These are phyloP conservation scores for Carpinus viminea DNA, from an alignment of 306 rosid species.

Conservation along the genomic window DNA sequence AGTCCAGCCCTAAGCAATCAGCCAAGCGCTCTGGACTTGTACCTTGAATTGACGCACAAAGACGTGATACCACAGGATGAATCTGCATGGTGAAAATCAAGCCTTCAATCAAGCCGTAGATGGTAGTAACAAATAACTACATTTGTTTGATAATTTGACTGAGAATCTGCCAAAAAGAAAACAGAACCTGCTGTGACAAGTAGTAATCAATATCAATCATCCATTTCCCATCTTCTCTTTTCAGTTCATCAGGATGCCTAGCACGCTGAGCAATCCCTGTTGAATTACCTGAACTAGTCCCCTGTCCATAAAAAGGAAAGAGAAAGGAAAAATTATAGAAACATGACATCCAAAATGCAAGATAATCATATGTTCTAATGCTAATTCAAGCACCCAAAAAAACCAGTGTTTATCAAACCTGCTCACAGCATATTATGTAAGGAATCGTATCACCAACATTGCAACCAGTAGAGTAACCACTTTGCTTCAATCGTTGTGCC, in stretches of 20 bases:
- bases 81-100: constrained; percentile 50
- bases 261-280: constrained; percentile 87
- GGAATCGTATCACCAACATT: constrained; percentile 91
- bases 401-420: constrained; percentile 54
- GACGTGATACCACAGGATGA: constrained; percentile 96
- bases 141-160: constrained; percentile 7
- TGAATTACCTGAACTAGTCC: constrained; percentile 58
- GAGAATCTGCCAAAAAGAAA: not conserved
- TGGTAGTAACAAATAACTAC: constrained; percentile 3
- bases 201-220: constrained; percentile 92
- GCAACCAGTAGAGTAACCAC: constrained; percentile 82
- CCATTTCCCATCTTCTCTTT: constrained; percentile 92
- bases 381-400: constrained; percentile 21
- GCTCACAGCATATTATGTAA: constrained; percentile 85
- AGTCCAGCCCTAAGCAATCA: constrained; percentile 89
- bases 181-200: constrained; percentile 82
- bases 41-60: constrained; percentile 93
- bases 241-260: constrained; percentile 94
- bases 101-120: constrained; percentile 28
- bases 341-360: constrained; percentile 23
- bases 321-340: constrained; percentile 17
- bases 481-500: constrained; percentile 89
- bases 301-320: constrained; percentile 51
- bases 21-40: constrained; percentile 95
- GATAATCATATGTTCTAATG: constrained; percentile 4